Conservation (phyloP, 441 rosid genomes). For the Mallotus japonicus region DNA sequence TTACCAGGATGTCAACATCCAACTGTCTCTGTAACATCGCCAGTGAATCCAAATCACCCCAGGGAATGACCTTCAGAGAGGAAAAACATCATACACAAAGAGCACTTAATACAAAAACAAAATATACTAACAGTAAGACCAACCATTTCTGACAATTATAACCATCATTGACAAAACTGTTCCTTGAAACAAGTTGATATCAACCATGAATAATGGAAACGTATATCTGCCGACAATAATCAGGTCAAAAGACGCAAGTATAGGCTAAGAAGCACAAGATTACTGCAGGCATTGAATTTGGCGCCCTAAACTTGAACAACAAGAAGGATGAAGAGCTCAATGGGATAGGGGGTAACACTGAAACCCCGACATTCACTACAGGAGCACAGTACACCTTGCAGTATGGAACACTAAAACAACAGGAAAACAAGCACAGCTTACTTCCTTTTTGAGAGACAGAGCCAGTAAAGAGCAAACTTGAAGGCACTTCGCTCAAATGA, state of each 20-base stretch:
- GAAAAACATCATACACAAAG: not conserved
- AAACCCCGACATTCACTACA: no score
- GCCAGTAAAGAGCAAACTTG: no score
- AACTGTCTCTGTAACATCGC: slow-evolving; percentile 90
- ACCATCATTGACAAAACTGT: not conserved
- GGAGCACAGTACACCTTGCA: no score
- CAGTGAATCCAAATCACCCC: slow-evolving; percentile 90
- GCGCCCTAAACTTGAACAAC: not conserved
- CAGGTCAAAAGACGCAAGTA: not conserved
- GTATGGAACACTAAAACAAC: no score
- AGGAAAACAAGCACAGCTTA: no score
- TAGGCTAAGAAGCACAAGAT: not conserved
- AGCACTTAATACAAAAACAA: not conserved
- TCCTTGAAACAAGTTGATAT: not conserved
- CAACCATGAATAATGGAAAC: not conserved
- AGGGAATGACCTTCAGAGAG: slow-evolving; percentile 62
- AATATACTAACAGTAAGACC: not conserved
- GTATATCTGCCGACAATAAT: not conserved
- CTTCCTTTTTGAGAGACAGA: no score
- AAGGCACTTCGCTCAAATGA: no score
- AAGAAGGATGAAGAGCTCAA: not conserved
- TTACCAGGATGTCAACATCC: slow-evolving; percentile 81
- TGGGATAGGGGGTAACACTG: not conserved
- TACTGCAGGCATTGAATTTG: not conserved
- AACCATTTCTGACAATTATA: not conserved